These are phyloP conservation scores for Zygoascus ofunaensis DNA, from an alignment of 805 yeast species.

Conservation along the genomic window DNA sequence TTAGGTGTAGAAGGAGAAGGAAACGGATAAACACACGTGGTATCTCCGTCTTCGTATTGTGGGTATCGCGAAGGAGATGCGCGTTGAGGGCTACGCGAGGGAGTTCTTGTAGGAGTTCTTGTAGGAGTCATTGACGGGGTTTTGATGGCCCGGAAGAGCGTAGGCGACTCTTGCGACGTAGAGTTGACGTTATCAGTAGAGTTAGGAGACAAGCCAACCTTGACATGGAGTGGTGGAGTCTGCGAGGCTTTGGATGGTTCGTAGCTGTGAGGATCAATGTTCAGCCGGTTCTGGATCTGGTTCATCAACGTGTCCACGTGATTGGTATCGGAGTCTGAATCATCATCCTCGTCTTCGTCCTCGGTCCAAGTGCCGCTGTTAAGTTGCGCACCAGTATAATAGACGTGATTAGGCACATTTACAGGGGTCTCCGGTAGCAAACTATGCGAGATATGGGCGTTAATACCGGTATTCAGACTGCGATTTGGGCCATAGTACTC, in stretches of 20 bases:
- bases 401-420: not conserved
- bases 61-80: too few relatives aligned
- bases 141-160: not conserved
- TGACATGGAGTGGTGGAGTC: not conserved
- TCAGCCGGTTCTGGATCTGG: not conserved
- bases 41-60: not conserved
- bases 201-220: not conserved
- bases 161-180: too few relatives aligned
- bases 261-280: not conserved
- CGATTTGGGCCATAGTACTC: too few relatives aligned
- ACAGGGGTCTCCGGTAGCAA: not conserved
- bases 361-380: not conserved
- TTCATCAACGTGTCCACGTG: not conserved
- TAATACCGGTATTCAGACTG: too few relatives aligned
- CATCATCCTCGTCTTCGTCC: not conserved
- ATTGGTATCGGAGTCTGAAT: not conserved
- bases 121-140: not conserved
- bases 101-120: not conserved
- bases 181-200: too few relatives aligned
- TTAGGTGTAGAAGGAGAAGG: not conserved
- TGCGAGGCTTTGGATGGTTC: too few relatives aligned
- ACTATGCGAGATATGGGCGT: not conserved
- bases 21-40: not conserved
- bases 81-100: too few relatives aligned
- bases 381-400: not conserved